phyloP scores from a whole-genome alignment of 2,329 filamentous ascomycete genomes.

The Phyllosticta citrichinensis region DNA sequence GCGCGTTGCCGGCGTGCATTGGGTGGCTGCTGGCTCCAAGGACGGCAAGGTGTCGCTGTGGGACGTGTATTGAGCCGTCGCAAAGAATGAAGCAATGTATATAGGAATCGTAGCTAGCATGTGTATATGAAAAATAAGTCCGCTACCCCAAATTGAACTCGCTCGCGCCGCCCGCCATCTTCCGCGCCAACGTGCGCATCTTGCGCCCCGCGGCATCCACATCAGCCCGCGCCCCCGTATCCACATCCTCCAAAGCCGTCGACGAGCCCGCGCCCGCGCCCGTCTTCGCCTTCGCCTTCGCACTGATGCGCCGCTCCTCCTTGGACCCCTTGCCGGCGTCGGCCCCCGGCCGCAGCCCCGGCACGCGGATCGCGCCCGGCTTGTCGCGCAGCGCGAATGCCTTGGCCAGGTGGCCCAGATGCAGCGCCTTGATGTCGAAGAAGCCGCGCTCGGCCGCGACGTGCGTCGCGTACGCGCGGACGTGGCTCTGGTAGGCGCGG shows the following conservation, averaged over 20 bases:
- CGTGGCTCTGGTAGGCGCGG: slow-evolving; percentile 81
- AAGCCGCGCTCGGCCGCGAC: slow-evolving; percentile 71
- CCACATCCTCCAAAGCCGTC: slow-evolving; percentile 9
- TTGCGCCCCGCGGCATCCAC: slow-evolving; percentile 49
- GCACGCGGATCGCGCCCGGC: slow-evolving; percentile 63
- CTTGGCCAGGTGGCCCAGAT: slow-evolving; percentile 89
- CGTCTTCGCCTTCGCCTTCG: slow-evolving; percentile 17
- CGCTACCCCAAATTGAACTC: slow-evolving; percentile 58
- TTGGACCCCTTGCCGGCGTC: slow-evolving; percentile 14
- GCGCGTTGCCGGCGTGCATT: slow-evolving; percentile 64
- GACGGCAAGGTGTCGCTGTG: slow-evolving; percentile 93
- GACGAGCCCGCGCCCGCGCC: not conserved
- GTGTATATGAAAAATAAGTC: not conserved
- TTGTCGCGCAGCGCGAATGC: slow-evolving; percentile 83
- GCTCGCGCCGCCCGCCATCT: slow-evolving; percentile 39
- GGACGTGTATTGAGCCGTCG: slow-evolving; percentile 61
- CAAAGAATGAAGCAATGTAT: too few species aligned
- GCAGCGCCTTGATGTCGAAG: slow-evolving; percentile 86
- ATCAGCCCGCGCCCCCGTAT: slow-evolving; percentile 26
- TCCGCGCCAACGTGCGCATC: slow-evolving; percentile 24
- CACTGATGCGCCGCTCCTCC: slow-evolving; percentile 29
- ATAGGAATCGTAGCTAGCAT: not conserved
- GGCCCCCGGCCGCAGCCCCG: slow-evolving; percentile 30
- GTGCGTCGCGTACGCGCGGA: slow-evolving; percentile 92
- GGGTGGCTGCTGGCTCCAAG: slow-evolving; percentile 84